Evolutionary conservation across 805 yeast genomes (phyloP), one percentile per base, ranked within the genome.

Genomic region (Komagataella kurtzmanii): DNA sequence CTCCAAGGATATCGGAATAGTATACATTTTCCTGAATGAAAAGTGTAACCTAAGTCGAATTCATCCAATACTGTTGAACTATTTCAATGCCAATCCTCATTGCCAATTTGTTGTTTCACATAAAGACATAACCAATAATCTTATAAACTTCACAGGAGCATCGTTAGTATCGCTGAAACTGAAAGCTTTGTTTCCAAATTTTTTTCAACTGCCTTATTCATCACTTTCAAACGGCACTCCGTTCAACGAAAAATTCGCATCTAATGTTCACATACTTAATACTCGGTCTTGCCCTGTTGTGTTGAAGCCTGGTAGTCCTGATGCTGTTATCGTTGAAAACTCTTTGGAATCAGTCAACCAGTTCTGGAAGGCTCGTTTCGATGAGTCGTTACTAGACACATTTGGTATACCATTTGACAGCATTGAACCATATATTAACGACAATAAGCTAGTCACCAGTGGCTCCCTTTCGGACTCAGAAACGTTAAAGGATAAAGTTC

Each of bases 1-100:
- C 14, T 30, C 40, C 40, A 55, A 64, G 3, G 67, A 71, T 2
- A 67, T 75, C 18, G 76, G 79, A 1, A 63, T 76, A 1, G 84
- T 89, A 1, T 89, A 87, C 62, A 95, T 88, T 65, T 77, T 88
- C 53, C 66, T 93, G 24, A 93, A 85, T n/a, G 76, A 1, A 77
- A 79, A 49, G 70, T 77, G 0, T 65, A 70, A 40, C 57, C 59
- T 54, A 67, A 67, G 55, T 64, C 66, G 1, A 66, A 66, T 3
- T 79, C 85, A 56, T 49, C 65, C 5, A 54, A 62, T 0, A 83
- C 87, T 55, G 72, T 85, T 57, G 64, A 73, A 50, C 62, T 70
- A 4, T 83, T 88, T 57, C 83, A 81, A 0, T 55, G 14, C 40
- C n/a, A 10, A 30, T 14, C n/a, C 63, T 0, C 60, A 70, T 1